Evolutionary conservation across 352 stramenopile species (phyloP).

Genomic region (Phytophthora constricta): DNA sequence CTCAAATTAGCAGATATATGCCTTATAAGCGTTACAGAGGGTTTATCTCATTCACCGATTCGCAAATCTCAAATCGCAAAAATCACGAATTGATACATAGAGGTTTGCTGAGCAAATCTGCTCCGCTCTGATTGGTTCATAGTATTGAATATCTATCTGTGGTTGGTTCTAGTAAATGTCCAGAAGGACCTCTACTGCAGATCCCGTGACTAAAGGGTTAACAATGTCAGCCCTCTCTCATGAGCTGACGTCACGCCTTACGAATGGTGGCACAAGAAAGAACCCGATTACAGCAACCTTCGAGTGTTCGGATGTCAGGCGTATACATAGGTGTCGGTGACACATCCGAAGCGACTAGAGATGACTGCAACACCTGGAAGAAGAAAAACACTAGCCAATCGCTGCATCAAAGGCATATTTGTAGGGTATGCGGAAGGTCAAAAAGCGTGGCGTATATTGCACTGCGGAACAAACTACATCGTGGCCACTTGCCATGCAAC

Average conservation of each 20-base stretch:
- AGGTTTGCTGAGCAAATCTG: too few species aligned
- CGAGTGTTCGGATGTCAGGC: conserved; percentile 17
- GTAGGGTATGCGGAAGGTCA: conserved; percentile 10
- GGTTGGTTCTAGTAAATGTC: too few species aligned
- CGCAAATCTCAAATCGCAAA: too few species aligned
- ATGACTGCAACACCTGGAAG: neutral
- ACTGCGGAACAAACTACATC: conserved; percentile 9
- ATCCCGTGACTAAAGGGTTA: too few species aligned
- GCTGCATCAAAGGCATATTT: conserved; percentile 6
- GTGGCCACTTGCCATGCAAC: conserved; percentile 12
- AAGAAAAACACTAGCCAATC: conserved; percentile 15
- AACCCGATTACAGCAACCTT: conserved; percentile 15
- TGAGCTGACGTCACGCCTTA: conserved; percentile 7
- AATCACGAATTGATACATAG: too few species aligned
- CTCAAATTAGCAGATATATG: too few species aligned
- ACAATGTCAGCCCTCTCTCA: conserved; percentile 13
- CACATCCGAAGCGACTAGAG: conserved; percentile 1
- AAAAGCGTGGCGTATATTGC: conserved; percentile 13
- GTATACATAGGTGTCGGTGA: conserved; percentile 3
- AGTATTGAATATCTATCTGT: too few species aligned
- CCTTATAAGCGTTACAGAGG: too few species aligned
- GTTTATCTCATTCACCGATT: too few species aligned
- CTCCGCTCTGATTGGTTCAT: too few species aligned
- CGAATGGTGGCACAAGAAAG: conserved; percentile 6
- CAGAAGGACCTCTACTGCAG: too few species aligned